Base-by-base conservation (phyloP, 306 rosid species). In the Phaseolus lunatus region DNA sequence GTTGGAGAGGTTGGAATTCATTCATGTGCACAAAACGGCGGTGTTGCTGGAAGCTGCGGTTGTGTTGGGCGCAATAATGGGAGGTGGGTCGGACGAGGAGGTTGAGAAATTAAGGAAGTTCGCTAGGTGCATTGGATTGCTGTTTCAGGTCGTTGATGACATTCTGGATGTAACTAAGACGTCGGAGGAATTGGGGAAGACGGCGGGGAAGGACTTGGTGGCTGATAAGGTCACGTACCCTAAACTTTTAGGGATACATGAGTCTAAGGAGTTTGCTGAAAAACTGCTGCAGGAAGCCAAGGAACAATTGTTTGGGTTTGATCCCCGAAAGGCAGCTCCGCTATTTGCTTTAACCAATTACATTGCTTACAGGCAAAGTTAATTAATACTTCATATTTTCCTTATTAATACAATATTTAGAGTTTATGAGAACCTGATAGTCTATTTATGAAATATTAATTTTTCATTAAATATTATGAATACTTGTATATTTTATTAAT, bases 131-230 rank as follows among this genome's bases (percentile, higher is more conserved):
- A 87, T 92, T 20, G 97, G 96, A 0, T 12, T 92, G 80, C 39
- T 92, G 85, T 90, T 88, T 80, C 97, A 92, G 76, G 96, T 92
- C 15, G 97, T 92, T 41, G 97, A 92, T 72, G 97, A 92, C 70
- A 90, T 92, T 57, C 92, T 92, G 2, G 97, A 92, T 75, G 89
- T 92, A 23, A 92, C 97, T 0, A 90, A 88, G 31, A 86, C 96
- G 2, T 92, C 97, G 0, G 66, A 86, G 77, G 96, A 92, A 37
- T 45, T 92, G 80, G 97, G 97, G 33, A 92, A 92, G 20, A 92
- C 97, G 0, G 97, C 97, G 0, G 97, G 97, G 79, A 92, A 92
- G 39, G 97, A 92, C 48, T 80, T 90, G 87, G 74, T 85, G 29
- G 93, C 96, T 12, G 92, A 90, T 80, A 92, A 92, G 76, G 88